Evolutionary conservation across 2,329 filamentous ascomycete species (phyloP), one percentile per base, ranked within the genome.

Genomic region (Rutstroemia sp.): DNA sequence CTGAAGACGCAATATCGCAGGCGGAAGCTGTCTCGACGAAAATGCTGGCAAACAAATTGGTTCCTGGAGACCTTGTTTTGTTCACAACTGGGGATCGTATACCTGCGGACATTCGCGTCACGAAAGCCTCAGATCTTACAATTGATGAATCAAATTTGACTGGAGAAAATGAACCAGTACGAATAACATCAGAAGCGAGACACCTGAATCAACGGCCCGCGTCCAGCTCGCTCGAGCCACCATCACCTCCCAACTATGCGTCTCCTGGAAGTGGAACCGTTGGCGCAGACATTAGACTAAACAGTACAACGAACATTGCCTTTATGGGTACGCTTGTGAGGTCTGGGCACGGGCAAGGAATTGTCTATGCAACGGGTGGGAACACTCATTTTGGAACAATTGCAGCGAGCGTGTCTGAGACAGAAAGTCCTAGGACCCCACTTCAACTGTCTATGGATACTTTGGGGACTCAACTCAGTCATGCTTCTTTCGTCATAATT

Each of bases 251-350:
- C 10, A 76, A 79, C 46, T 83, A 83, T 63, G 76, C 79, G 27
- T 80, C 79, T 17, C 77, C 81, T 30, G 81, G 78, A 34, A 77
- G 76, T 59, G 80, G 79, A 9, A 80, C 75, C 48, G 82, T 79
- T 62, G 83, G 78, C 59, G 82, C 81, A 27, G 85, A 88, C 62
- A 80, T 88, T 46, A 79, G 83, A 49, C 74, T 88, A 51, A 88
- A 88, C 60, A 86, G 88, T 54, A 83, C 86, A 64, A 88, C 87
- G 65, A 97, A 99, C 67, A 92, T 99, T 69, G 94, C 92, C 2
- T 97, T 96, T 71, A 97, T 99, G 92, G 94, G 94, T 27, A 99
- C 94, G 2, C 73, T 99, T 62, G 91, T 99, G 36, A 89, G 92
- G 63, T 96, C 92, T 38, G 94, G 94, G 10, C 87, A 99, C 67